Evolutionary conservation across 164 flowering plant genomes (phyloP).

Genomic region (Liquidambar formosana): DNA sequence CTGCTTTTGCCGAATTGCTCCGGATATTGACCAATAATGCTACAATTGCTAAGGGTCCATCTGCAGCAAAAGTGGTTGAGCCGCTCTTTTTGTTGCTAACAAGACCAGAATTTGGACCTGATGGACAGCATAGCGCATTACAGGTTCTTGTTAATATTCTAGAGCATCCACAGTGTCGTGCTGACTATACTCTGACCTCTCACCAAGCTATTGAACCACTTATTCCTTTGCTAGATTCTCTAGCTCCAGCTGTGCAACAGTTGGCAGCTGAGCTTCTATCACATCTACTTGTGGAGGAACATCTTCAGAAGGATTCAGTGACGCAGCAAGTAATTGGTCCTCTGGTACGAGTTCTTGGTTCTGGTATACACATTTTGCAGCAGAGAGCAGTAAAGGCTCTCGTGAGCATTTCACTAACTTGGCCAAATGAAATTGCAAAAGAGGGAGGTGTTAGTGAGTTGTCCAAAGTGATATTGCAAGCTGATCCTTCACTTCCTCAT

Average conservation of each 20-base stretch:
- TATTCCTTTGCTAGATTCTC: conserved; percentile 82
- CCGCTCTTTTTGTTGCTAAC: conserved; percentile 78
- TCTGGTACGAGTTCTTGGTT: conserved; percentile 75
- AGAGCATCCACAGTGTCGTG: conserved; percentile 90
- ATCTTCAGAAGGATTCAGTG: conserved; percentile 82
- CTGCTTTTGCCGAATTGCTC: conserved; percentile 86
- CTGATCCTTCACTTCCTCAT: conserved; percentile 88
- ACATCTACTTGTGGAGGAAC: conserved; percentile 82
- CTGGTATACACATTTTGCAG: conserved; percentile 79
- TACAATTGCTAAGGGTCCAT: conserved; percentile 83
- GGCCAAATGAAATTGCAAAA: conserved; percentile 98
- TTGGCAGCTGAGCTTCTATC: conserved; percentile 96
- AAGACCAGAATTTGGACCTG: conserved; percentile 80
- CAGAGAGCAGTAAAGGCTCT: conserved; percentile 96
- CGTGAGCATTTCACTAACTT: conserved; percentile 71
- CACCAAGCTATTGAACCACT: conserved; percentile 87
- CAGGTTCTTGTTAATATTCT: conserved; percentile 95
- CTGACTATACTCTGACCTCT: conserved; percentile 64
- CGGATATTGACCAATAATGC: conserved; percentile 94
- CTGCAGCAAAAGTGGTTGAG: conserved; percentile 94
- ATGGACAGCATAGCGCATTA: conserved; percentile 90
- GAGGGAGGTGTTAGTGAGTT: conserved; percentile 94
- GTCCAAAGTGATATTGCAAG: conserved; percentile 86
- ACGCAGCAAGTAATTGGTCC: conserved; percentile 87
- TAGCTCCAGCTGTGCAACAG: conserved; percentile 80